Base-by-base conservation (phyloP, 495 filamentous ascomycete genomes). In the Podospora bellae-mahoneyi region DNA sequence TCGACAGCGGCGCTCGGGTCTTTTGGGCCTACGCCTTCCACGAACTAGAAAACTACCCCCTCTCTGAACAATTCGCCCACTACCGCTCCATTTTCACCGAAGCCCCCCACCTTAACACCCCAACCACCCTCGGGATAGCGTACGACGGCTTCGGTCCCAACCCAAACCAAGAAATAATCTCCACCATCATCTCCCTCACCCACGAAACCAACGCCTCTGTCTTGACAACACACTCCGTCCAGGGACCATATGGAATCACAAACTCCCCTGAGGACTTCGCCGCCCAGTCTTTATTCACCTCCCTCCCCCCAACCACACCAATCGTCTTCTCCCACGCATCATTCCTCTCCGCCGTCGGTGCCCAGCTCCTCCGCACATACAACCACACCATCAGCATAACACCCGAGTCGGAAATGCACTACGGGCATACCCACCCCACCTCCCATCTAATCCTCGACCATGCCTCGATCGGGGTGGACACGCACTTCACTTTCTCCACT, bases 301-400 rank as follows among this genome's bases (percentile, higher is more conserved):
- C 79, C 39, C 71, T 83, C 3, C 73, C 79, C 69, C 73, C 61
- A n/a, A 66, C 68, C 55, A 76, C 71, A 64, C 75, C 82, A 3
- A 72, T 83, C 15, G 76, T 84, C 28, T 77, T 84, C 68, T 79
- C 77, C 6, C 82, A 84, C 66, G 76, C 69, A 18, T 67, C 62
- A 48, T 76, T 69, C 67, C 64, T 83, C 19, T 77, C 76, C 18
- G 55, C 71, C 2, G 20, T 60, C 13, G 79, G 75, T 26, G 67
- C 70, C 0, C 39, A 63, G 39, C 72, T 82, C 0, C 75, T 84
- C 4, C 77, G 78, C 26, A 5, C 53, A 0, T 73, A 71, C 1
- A 81, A 83, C 71, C 75, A 81, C 61, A 75, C 77, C 74, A 66
- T 82, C 48, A 78, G 79, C 66, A 83, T 82, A 66, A 83, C 82